Evolutionary conservation across 2,329 filamentous ascomycete genomes (phyloP).

Genomic region (Aspergillus ustus): DNA sequence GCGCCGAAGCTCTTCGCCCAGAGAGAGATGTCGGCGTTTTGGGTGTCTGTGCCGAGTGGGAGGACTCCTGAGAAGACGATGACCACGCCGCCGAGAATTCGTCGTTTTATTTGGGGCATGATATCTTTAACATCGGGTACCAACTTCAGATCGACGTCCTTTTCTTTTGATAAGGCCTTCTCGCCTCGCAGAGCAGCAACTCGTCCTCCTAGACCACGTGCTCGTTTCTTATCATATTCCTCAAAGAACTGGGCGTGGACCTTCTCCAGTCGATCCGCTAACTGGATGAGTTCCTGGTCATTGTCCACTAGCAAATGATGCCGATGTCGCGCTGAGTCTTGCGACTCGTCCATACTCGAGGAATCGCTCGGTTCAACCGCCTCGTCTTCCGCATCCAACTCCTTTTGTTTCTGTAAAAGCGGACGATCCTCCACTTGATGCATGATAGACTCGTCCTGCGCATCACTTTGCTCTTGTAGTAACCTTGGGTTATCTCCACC

Average conservation of each 20-base stretch:
- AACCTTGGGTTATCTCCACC: slow-evolving; percentile 69
- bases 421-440: slow-evolving; percentile 89
- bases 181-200: slow-evolving; percentile 57
- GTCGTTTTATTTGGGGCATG: slow-evolving; percentile 79
- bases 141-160: slow-evolving; percentile 57
- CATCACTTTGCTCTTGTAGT: slow-evolving; percentile 75
- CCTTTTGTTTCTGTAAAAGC: slow-evolving; percentile 87
- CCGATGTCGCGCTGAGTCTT: slow-evolving; percentile 50
- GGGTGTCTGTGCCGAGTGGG: slow-evolving; percentile 77
- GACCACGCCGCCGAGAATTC: slow-evolving; percentile 73
- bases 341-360: slow-evolving; percentile 44
- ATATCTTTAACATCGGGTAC: slow-evolving; percentile 86
- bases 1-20: slow-evolving; percentile 90
- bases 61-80: slow-evolving; percentile 92
- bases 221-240: slow-evolving; percentile 69
- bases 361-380: slow-evolving; percentile 60
- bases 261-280: slow-evolving; percentile 74
- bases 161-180: slow-evolving; percentile 46
- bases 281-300: slow-evolving; percentile 77
- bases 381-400: slow-evolving; percentile 84
- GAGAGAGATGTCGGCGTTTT: slow-evolving; percentile 81
- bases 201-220: slow-evolving; percentile 50
- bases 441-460: slow-evolving; percentile 85
- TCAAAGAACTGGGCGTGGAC: slow-evolving; percentile 83
- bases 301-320: slow-evolving; percentile 87